Evolutionary conservation across 2,329 filamentous ascomycete species (phyloP).

Genomic region (Aspergillus versicolor): DNA sequence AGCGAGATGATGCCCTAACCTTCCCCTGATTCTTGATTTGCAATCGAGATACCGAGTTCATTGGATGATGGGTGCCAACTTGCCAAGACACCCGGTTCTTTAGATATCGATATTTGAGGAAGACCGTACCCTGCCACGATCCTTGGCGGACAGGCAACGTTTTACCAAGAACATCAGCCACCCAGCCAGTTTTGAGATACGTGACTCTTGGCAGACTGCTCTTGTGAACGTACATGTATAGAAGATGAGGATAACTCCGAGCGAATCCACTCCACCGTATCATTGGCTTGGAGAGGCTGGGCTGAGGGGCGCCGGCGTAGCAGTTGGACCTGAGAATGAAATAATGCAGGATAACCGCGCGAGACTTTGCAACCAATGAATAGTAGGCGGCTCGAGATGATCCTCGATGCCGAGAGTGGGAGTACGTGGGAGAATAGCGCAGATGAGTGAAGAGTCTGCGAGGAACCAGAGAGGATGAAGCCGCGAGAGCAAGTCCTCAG

Average conservation of each 20-base stretch:
- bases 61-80: neutral
- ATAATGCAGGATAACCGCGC: neutral
- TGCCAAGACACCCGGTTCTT: neutral
- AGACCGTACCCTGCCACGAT: neutral
- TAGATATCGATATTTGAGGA: neutral
- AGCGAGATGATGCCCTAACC: constrained; percentile 5
- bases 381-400: neutral
- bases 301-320: neutral
- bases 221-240: neutral
- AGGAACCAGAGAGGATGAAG: neutral
- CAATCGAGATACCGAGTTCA: neutral
- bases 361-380: neutral
- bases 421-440: neutral
- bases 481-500: neutral
- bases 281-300: neutral
- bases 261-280: neutral
- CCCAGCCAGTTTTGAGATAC: neutral
- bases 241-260: neutral
- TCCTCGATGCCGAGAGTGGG: neutral
- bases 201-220: too few relatives aligned
- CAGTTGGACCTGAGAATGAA: neutral
- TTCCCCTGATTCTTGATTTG: constrained; percentile 1
- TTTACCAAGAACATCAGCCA: constrained; percentile 5
- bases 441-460: neutral
- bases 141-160: constrained; percentile 6